These are phyloP conservation scores for Lactarius hatsudake DNA, from an alignment of 768 basidiomycete species.

Conservation along the genomic window DNA sequence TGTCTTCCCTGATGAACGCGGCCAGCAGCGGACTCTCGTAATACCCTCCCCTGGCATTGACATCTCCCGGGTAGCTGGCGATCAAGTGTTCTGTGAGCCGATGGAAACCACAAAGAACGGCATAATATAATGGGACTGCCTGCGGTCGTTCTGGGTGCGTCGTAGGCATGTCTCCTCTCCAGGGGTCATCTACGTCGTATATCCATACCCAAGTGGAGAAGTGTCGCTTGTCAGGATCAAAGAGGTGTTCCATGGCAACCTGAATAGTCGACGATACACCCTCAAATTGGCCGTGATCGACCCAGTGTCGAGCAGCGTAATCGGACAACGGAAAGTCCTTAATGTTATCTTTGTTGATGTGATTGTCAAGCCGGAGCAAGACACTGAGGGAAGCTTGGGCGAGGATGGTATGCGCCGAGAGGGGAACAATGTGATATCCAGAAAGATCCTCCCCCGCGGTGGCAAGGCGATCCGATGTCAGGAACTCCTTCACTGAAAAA, in stretches of 20 bases:
- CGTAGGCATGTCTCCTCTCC: not conserved
- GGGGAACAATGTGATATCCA: not conserved
- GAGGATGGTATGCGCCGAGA: not conserved
- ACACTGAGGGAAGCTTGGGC: not conserved
- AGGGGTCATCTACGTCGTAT: not conserved
- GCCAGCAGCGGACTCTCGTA: not conserved
- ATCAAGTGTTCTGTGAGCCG: not conserved
- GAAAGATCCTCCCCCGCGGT: not conserved
- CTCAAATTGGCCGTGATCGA: not conserved
- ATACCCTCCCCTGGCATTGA: not conserved
- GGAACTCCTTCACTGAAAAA: conserved; percentile 15
- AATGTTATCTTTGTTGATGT: not conserved
- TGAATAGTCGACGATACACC: not conserved
- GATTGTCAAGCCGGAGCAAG: not conserved
- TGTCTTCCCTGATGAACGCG: not conserved
- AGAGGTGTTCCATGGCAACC: conserved; percentile 6
- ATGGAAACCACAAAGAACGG: not conserved
- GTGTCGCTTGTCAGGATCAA: not conserved
- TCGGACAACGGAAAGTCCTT: not conserved
- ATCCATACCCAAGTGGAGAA: conserved; percentile 2
- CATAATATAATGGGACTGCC: conserved; percentile 6
- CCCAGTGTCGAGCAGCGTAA: conserved; percentile 9
- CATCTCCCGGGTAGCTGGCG: not conserved
- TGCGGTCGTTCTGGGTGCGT: not conserved
- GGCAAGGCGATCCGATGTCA: conserved; percentile 2